These are phyloP conservation scores for Wickerhamomyces subpelliculosus DNA, from an alignment of 805 yeast species.

Conservation along the genomic window DNA sequence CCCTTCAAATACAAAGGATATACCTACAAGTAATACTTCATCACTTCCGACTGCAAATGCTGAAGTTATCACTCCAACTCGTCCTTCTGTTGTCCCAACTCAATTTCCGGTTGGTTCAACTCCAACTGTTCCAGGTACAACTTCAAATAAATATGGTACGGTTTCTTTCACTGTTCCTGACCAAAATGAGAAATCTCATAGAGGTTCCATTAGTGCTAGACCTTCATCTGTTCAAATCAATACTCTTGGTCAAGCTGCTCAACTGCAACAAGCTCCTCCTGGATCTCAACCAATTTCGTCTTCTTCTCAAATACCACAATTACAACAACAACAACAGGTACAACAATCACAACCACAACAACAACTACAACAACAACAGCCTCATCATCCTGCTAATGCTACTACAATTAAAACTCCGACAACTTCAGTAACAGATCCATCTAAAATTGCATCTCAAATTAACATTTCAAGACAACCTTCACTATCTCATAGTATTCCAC, in stretches of 20 bases:
- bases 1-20: no score
- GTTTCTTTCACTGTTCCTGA: slow-evolving; percentile 45
- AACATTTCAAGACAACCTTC: slow-evolving; percentile 12
- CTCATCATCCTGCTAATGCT: not conserved
- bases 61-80: not conserved
- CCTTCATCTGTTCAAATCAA: slow-evolving; percentile 35
- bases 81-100: not conserved
- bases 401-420: not conserved
- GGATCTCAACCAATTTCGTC: slow-evolving; percentile 5
- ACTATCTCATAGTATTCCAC: slow-evolving; percentile 3
- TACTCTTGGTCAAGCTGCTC: slow-evolving; percentile 9
- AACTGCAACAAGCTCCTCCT: slow-evolving; percentile 12
- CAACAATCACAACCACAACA: slow-evolving; percentile 3
- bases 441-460: not conserved
- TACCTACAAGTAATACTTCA: not conserved
- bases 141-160: slow-evolving; percentile 5
- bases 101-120: not conserved
- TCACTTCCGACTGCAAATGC: not conserved
- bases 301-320: not conserved
- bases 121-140: not conserved
- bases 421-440: not conserved
- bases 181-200: slow-evolving; percentile 34
- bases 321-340: slow-evolving; percentile 1
- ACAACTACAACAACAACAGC: not conserved
- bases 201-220: slow-evolving; percentile 52